Base-by-base conservation (phyloP, 176 grass and related monocot genomes). In the Rhynchospora breviuscula region DNA sequence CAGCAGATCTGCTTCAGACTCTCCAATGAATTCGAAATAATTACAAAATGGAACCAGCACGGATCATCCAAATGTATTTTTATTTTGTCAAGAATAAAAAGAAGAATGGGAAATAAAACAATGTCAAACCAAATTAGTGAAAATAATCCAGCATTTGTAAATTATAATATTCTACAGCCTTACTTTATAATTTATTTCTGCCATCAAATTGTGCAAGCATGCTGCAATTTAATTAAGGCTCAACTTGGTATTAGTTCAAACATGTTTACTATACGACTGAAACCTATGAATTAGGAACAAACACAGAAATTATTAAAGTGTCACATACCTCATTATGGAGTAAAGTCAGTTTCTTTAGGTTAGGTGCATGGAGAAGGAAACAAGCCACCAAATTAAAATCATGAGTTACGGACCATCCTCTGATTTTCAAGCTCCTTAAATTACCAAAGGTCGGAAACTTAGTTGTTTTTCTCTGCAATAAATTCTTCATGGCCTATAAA, bases 391-490 rank as follows among this genome's bases (percentile, higher is more conserved):
- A 11, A 56, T 77, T 22, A 9, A 56, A 77, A 13, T 77, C 73
- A 15, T 5, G 45, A 56, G 73, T 56, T 21, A 77, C 56, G 48
- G 22, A 14, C 48, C 73, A 56, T 77, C 54, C 49, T 77, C 73
- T 49, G 54, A 77, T 56, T 77, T 53, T 77, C 73, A 77, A 56
- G 73, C 22, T 56, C 49, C 15, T 77, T 31, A 77, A 77, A 31
- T 77, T 77, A 29, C 31, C 29, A 23, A 77, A 77, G 73, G 73
- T 77, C 1, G 73, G 73, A 31, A 77, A 77, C 31, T 56, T 76
- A 8, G 6, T 54, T 33, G 10, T 18, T 77, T 77, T 11, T 40
- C 9, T 29, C 73, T 15, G 0, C 51, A 77, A 77, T 56, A 26
- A 22, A 77, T 31, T 22, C 22, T 77, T 77, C 73, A 77, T 33